phyloP scores from a whole-genome alignment of 768 basidiomycete genomes.

The Hygrophoropsis aurantiaca region DNA sequence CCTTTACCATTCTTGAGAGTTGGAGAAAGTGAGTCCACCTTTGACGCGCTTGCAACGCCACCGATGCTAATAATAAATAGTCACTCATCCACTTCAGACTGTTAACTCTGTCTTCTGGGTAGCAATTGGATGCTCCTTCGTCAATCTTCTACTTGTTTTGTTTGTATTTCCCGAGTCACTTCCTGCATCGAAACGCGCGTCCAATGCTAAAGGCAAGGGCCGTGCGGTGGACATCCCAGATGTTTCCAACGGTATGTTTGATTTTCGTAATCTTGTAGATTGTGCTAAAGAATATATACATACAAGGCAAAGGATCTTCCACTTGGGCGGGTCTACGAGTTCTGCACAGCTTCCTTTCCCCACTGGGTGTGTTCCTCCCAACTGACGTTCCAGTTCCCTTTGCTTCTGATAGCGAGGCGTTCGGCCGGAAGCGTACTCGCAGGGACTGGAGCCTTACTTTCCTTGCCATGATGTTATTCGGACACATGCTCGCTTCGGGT shows the following conservation, averaged over 20 bases:
- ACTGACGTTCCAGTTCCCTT: conserved; percentile 41
- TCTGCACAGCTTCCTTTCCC: conserved; percentile 51
- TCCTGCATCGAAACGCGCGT: conserved; percentile 24
- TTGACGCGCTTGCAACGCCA: conserved; percentile 2
- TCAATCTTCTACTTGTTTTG: conserved; percentile 57
- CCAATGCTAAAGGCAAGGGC: conserved; percentile 29
- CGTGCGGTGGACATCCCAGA: conserved; percentile 17
- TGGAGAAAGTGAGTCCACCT: conserved; percentile 17
- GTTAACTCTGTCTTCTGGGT: conserved; percentile 57
- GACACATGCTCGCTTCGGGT: conserved; percentile 66
- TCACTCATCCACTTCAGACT: conserved; percentile 33
- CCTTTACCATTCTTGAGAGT: conserved; percentile 34
- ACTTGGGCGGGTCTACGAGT: conserved; percentile 22
- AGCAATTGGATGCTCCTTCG: conserved; percentile 41
- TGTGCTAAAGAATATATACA: not conserved
- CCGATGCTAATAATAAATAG: conserved; percentile 12
- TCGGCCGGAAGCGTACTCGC: conserved; percentile 54
- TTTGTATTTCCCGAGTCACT: conserved; percentile 63
- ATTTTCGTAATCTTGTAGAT: conserved; percentile 1
- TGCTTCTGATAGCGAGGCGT: conserved; percentile 48
- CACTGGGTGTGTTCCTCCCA: conserved; percentile 72
- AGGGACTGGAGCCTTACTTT: conserved; percentile 77
- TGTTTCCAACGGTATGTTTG: conserved; percentile 10
- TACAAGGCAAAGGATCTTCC: not conserved
- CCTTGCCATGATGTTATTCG: conserved; percentile 62